A percentile compares a stretch with the other conserved stretches of the same genome.
phyloP scores from a whole-genome alignment of 306 rosid genomes.

The Vigna angularis region DNA sequence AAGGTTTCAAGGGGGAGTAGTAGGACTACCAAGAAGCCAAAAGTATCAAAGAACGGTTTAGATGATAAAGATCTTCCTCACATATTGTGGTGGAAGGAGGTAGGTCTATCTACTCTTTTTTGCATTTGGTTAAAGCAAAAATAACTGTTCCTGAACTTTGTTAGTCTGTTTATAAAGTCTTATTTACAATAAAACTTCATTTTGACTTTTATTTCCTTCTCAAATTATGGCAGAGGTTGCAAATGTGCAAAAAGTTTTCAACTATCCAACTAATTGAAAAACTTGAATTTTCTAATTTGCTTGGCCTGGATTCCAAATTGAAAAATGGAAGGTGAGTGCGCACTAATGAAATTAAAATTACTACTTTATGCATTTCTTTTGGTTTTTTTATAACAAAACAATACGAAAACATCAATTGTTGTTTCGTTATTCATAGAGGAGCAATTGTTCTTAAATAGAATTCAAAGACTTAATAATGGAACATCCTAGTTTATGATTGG shows the following conservation, averaged over 20 bases:
- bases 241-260: conserved; percentile 74
- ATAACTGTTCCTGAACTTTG: conserved; percentile 13
- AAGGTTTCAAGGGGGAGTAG: conserved; percentile 59
- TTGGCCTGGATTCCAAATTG: conserved; percentile 77
- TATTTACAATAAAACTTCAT: conserved; percentile 21
- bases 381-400: neutral
- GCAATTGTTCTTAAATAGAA: no score
- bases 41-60: conserved; percentile 48
- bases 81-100: conserved; percentile 96
- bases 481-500: no score
- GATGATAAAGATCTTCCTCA: conserved; percentile 79
- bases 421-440: neutral
- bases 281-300: conserved; percentile 83
- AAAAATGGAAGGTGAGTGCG: conserved; percentile 83
- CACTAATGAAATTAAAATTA: conserved; percentile 27
- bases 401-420: conserved; percentile 2
- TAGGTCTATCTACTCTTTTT: conserved; percentile 33
- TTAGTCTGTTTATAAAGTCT: conserved; percentile 34
- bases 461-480: no score
- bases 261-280: conserved; percentile 74
- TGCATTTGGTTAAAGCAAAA: conserved; percentile 8
- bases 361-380: conserved; percentile 29
- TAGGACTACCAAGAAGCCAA: conserved; percentile 65
- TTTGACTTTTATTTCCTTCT: conserved; percentile 20
- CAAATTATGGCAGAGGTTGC: conserved; percentile 68